These are phyloP conservation scores for Litchi chinensis DNA, from an alignment of 345 rosid species.

Conservation along the genomic window DNA sequence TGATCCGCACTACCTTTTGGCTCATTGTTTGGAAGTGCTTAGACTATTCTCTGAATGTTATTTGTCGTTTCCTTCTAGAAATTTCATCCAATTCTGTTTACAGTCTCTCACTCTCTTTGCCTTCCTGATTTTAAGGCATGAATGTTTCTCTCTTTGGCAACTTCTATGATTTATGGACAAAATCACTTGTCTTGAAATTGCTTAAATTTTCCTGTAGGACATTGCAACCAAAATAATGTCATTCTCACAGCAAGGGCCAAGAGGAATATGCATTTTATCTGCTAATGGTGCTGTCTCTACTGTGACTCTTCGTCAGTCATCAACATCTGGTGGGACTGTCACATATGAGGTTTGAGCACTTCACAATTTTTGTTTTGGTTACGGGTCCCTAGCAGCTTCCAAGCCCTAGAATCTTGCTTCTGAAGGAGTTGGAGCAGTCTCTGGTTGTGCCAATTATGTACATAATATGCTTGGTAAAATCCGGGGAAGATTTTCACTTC, in stretches of 20 bases:
- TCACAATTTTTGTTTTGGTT: neutral
- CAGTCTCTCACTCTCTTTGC: neutral
- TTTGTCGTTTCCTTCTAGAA: neutral
- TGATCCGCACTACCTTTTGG: neutral
- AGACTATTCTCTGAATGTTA: neutral
- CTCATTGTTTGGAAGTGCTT: neutral
- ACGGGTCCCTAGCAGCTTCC: neutral
- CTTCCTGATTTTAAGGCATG: neutral
- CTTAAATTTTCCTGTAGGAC: conserved; percentile 48
- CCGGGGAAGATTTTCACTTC: neutral
- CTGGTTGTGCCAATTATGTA: neutral
- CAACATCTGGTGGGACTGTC: conserved; percentile 73
- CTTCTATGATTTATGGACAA: neutral
- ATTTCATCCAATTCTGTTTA: neutral
- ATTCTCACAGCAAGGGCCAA: conserved; percentile 88
- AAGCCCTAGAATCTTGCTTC: neutral
- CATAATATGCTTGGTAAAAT: neutral
- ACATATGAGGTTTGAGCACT: conserved; percentile 79
- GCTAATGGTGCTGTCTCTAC: conserved; percentile 92
- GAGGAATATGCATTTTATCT: conserved; percentile 81
- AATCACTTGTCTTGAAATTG: conserved; percentile 12
- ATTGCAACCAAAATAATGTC: conserved; percentile 76
- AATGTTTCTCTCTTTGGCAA: neutral
- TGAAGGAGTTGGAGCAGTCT: neutral
- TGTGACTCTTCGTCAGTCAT: conserved; percentile 81